Evolutionary conservation across 371 early-diverging fungal genomes (phyloP), one percentile per base, ranked within the genome.

Genomic region (Basidiobolus meristosporus): DNA sequence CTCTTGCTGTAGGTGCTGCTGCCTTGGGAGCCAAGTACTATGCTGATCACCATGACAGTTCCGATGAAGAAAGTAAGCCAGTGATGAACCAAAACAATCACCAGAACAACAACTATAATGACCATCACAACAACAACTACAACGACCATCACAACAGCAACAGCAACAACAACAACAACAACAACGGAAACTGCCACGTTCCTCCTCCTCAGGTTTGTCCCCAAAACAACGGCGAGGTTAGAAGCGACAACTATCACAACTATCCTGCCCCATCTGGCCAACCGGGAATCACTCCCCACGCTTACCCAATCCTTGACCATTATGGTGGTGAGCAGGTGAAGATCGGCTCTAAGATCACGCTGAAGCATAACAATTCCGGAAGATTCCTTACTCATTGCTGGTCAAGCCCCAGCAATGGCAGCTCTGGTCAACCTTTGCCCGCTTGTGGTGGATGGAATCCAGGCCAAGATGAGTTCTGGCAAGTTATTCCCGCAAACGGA

Each of bases 341-440:
- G 5, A 35, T 42, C 31, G 60, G 60, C 17, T 45, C 52, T 38
- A 38, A 54, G 44, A 48, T 71, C 21, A 53, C 60, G 36, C 52
- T 73, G 11, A 68, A 71, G 51, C 74, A 73, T 42, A 56, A 53
- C 41, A 56, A 56, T 38, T 69, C 73, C 1, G 63, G 61, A 11
- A 61, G 68, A 37, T 66, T 53, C 48, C 49, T 75, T 40, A 53
- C 57, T 20, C n/a, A n/a, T n/a, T n/a, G n/a, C n/a, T n/a, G n/a
- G n/a, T n/a, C n/a, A n/a, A n/a, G n/a, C n/a, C n/a, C n/a, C n/a
- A 60, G 65, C 14, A 40, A 32, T 43, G 34, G 51, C 15, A 70
- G 73, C 22, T 68, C 68, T 38, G 47, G 48, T 23, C 71, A 74
- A 52, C 64, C 68, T 36, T 26, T 39, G 36, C 16, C 32, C 23